Conservation (phyloP, 1,139 yeast genomes). For the Saccharomyces hybrid region DNA sequence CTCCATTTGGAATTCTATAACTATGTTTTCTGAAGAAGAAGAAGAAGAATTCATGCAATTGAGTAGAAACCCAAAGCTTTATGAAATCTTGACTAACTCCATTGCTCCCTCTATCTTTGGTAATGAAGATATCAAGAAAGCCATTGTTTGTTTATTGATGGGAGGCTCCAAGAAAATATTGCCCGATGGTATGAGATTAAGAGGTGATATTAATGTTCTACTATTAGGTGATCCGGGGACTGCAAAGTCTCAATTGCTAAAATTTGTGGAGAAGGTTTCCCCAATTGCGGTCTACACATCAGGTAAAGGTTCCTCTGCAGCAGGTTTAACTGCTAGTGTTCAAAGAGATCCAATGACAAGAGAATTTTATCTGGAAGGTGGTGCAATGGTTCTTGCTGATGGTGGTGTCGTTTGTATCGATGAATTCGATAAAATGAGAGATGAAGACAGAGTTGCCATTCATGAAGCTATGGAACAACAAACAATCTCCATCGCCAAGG, state of each 20-base stretch:
- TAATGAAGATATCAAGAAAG: slow-evolving; percentile 82
- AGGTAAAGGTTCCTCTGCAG: slow-evolving; percentile 98
- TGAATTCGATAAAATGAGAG: slow-evolving; percentile 98
- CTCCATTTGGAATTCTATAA: slow-evolving; percentile 51
- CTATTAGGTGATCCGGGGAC: slow-evolving; percentile 98
- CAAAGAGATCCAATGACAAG: slow-evolving; percentile 84
- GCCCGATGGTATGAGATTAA: slow-evolving; percentile 92
- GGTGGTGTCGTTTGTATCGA: slow-evolving; percentile 99
- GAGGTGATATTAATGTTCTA: slow-evolving; percentile 94
- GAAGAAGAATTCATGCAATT: slow-evolving; percentile 81
- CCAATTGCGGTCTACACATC: slow-evolving; percentile 95
- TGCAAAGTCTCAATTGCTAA: slow-evolving; percentile 90
- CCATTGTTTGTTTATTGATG: slow-evolving; percentile 83
- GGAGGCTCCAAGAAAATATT: slow-evolving; percentile 89
- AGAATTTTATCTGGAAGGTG: slow-evolving; percentile 94
- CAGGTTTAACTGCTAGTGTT: slow-evolving; percentile 96
- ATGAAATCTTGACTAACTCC: slow-evolving; percentile 75
- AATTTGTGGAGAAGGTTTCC: slow-evolving; percentile 89
- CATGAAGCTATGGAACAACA: slow-evolving; percentile 99
- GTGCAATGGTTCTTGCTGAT: slow-evolving; percentile 98
- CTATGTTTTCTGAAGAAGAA: slow-evolving; percentile 73
- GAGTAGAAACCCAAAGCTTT: slow-evolving; percentile 76
- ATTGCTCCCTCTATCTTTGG: slow-evolving; percentile 98
- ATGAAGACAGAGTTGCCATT: slow-evolving; percentile 96
- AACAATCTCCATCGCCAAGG: slow-evolving; percentile 97